Percentiles rank a stretch among this genome's conserved stretches.
Conservation (phyloP, 2,329 filamentous ascomycete genomes). For the Exophiala oligosperma region DNA sequence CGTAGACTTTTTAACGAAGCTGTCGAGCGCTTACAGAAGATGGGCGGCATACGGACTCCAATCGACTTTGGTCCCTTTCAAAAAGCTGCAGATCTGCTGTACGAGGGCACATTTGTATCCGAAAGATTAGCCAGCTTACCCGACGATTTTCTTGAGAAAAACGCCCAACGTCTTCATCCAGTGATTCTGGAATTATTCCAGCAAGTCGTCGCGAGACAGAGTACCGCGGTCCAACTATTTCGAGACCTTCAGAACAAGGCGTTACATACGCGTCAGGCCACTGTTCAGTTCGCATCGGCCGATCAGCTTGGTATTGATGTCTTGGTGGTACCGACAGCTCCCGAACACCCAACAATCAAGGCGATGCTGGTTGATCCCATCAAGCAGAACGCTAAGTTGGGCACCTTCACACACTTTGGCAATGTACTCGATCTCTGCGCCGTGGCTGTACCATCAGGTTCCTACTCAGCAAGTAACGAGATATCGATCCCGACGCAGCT, state of each 20-base stretch:
- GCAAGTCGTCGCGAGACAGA: slow-evolving; percentile 38
- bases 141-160: slow-evolving; percentile 39
- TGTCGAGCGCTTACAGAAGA: slow-evolving; percentile 38
- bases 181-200: slow-evolving; percentile 50
- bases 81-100: slow-evolving; percentile 55
- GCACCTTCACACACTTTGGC: slow-evolving; percentile 61
- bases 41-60: slow-evolving; percentile 45
- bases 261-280: slow-evolving; percentile 29
- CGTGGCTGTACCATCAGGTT: slow-evolving; percentile 54
- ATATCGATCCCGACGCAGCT: slow-evolving; percentile 13
- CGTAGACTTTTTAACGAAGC: slow-evolving; percentile 46
- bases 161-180: slow-evolving; percentile 48
- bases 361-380: slow-evolving; percentile 55
- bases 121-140: slow-evolving; percentile 53
- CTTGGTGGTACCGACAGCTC: slow-evolving; percentile 58
- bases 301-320: slow-evolving; percentile 41
- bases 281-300: slow-evolving; percentile 15
- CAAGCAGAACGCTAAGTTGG: slow-evolving; percentile 54
- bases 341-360: slow-evolving; percentile 52
- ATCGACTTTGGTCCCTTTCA: slow-evolving; percentile 54
- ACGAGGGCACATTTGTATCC: slow-evolving; percentile 58
- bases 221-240: slow-evolving; percentile 50
- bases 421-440: slow-evolving; percentile 62
- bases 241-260: slow-evolving; percentile 49
- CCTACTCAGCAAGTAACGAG: slow-evolving; percentile 23